Percentiles rank a stretch among this genome's conserved stretches.
phyloP scores from a whole-genome alignment of 371 early-diverging fungal genomes.

The Circinella minor region DNA sequence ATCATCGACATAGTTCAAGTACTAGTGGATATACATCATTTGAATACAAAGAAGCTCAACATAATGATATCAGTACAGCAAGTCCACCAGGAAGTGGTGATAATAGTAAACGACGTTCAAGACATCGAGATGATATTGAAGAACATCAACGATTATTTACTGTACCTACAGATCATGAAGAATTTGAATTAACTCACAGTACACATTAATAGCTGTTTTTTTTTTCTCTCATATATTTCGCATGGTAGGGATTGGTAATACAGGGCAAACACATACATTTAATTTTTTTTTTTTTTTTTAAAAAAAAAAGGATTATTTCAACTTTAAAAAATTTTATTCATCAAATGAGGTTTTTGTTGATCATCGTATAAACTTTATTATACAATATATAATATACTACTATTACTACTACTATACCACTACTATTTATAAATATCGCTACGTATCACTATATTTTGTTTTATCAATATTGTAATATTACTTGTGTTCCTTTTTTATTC shows the following conservation, averaged over 20 bases:
- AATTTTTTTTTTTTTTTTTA: no score
- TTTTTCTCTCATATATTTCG: neutral
- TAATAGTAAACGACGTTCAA: neutral
- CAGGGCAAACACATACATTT: no score
- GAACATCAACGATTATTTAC: constrained; percentile 3
- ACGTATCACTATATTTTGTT: no score
- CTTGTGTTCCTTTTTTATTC: no score
- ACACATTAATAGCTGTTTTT: neutral
- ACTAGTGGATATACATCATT: constrained; percentile 5
- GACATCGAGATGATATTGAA: neutral
- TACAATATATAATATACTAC: no score
- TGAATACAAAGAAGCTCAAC: neutral
- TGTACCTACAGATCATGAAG: neutral
- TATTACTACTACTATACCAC: no score
- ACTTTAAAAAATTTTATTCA: no score
- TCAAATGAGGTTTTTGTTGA: no score
- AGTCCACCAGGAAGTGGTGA: neutral
- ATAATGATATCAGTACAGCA: neutral
- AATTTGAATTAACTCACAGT: neutral
- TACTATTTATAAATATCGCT: no score
- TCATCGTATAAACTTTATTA: no score
- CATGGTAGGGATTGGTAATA: neutral
- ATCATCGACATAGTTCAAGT: constrained; percentile 2
- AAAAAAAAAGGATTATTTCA: no score
- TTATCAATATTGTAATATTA: no score